These are phyloP conservation scores for Phyllostachys edulis DNA, from an alignment of 176 grass and related monocot genomes.

Conservation along the genomic window DNA sequence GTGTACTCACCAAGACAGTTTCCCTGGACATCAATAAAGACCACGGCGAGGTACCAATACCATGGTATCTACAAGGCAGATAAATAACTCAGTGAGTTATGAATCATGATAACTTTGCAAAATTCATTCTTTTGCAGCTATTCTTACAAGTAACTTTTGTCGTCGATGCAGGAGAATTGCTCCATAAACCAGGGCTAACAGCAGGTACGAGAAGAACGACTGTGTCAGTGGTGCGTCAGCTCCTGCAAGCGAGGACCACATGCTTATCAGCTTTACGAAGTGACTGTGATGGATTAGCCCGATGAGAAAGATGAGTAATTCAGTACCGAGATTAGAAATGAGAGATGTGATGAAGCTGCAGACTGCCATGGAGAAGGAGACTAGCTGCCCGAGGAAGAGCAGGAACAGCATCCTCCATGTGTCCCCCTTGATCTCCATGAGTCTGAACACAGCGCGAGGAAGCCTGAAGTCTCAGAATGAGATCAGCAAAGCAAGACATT, in stretches of 20 bases:
- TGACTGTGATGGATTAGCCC: not conserved
- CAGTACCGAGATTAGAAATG: conserved; percentile 40
- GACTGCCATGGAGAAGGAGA: conserved; percentile 54
- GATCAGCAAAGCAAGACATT: not conserved
- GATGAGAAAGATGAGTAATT: not conserved
- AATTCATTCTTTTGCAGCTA: not conserved
- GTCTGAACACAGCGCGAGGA: not conserved
- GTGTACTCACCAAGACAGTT: conserved; percentile 52
- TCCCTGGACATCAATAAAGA: conserved; percentile 53
- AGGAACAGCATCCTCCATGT: conserved; percentile 32
- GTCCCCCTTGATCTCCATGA: conserved; percentile 39
- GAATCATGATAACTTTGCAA: not conserved
- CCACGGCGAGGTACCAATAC: conserved; percentile 65
- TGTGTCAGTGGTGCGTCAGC: conserved; percentile 51
- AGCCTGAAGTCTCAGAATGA: not conserved
- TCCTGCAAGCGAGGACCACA: conserved; percentile 34
- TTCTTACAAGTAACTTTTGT: conserved; percentile 37
- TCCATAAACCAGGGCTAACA: conserved; percentile 47
- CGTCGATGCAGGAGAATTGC: not conserved
- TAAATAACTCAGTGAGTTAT: not conserved
- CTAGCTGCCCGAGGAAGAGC: conserved; percentile 58
- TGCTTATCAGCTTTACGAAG: not conserved
- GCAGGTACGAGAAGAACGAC: conserved; percentile 51
- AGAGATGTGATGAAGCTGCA: conserved; percentile 53
- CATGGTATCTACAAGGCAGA: conserved; percentile 49